phyloP scores from a whole-genome alignment of 495 filamentous ascomycete species.

The Talaromyces adpressus region DNA sequence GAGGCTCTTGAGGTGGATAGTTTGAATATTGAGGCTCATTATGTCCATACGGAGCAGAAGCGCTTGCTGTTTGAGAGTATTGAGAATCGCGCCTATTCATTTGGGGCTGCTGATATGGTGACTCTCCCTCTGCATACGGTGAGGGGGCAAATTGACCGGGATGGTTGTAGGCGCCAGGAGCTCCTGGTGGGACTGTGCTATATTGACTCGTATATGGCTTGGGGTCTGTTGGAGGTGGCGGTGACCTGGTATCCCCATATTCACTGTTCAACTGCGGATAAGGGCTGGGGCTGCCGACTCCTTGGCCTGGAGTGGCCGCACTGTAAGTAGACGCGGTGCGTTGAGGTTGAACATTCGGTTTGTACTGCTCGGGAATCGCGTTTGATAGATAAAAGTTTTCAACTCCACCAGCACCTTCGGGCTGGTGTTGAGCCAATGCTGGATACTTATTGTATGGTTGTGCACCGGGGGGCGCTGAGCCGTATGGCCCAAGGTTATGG shows the following conservation, averaged over 20 bases:
- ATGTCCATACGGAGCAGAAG: conserved; percentile 9
- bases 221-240: conserved; percentile 14
- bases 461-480: conserved; percentile 40
- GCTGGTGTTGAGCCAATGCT: conserved; percentile 45
- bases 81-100: conserved; percentile 19
- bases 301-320: conserved; percentile 19
- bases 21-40: conserved; percentile 22
- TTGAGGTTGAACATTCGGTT: conserved; percentile 9
- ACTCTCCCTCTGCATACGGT: conserved; percentile 22
- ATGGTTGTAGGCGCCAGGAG: conserved; percentile 22
- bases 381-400: conserved; percentile 80
- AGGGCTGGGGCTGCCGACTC: conserved; percentile 9
- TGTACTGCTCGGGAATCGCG: conserved; percentile 38
- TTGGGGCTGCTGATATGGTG: conserved; percentile 22
- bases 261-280: conserved; percentile 16
- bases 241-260: conserved; percentile 17
- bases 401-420: conserved; percentile 44
- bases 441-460: conserved; percentile 60
- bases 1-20: conserved; percentile 21
- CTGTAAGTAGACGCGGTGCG: conserved; percentile 17
- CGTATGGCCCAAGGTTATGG: conserved; percentile 47
- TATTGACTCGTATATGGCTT: conserved; percentile 16
- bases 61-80: conserved; percentile 19
- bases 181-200: conserved; percentile 14
- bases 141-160: conserved; percentile 15